Percentiles rank a stretch among this genome's conserved stretches.
phyloP scores from a whole-genome alignment of 805 yeast genomes.

The Jamesozyma hellenica region DNA sequence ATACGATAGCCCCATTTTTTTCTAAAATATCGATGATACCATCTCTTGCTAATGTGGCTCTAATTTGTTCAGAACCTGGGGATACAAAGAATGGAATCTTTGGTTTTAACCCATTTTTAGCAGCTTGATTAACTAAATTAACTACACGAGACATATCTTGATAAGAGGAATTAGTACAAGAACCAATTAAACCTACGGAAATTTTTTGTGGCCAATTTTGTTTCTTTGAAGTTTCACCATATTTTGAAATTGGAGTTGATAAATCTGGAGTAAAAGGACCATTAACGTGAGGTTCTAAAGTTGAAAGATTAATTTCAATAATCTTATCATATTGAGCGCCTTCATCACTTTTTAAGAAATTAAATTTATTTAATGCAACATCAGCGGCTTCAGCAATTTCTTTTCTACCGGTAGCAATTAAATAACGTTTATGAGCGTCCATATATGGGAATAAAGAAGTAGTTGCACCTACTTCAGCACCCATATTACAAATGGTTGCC shows the following conservation, averaged over 20 bases:
- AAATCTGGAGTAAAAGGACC: slow-evolving; percentile 99
- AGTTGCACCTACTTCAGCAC: slow-evolving; percentile 99
- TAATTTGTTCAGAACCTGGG: slow-evolving; percentile 96
- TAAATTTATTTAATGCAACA: slow-evolving; percentile 42
- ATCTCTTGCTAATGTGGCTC: slow-evolving; percentile 95
- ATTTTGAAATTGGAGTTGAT: slow-evolving; percentile 82
- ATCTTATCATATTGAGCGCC: slow-evolving; percentile 89
- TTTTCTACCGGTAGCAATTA: slow-evolving; percentile 73
- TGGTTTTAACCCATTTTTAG: slow-evolving; percentile 75
- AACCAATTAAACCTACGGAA: slow-evolving; percentile 91
- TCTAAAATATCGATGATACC: slow-evolving; percentile 76
- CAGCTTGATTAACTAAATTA: slow-evolving; percentile 81
- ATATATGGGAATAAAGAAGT: slow-evolving; percentile 96
- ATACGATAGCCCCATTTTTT: slow-evolving; percentile 80
- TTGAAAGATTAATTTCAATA: slow-evolving; percentile 76
- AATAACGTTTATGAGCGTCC: slow-evolving; percentile 65
- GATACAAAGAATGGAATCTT: slow-evolving; percentile 88
- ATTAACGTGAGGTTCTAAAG: slow-evolving; percentile 88
- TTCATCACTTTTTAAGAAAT: slow-evolving; percentile 70
- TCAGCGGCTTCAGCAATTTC: slow-evolving; percentile 76
- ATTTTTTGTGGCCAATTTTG: slow-evolving; percentile 82
- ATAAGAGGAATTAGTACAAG: slow-evolving; percentile 96
- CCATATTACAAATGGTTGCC: slow-evolving; percentile 99
- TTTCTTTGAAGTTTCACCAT: slow-evolving; percentile 57
- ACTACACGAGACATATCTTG: slow-evolving; percentile 98